Base-by-base conservation (phyloP, 257 asterid genomes). In the Solanum bulbocastanum region DNA sequence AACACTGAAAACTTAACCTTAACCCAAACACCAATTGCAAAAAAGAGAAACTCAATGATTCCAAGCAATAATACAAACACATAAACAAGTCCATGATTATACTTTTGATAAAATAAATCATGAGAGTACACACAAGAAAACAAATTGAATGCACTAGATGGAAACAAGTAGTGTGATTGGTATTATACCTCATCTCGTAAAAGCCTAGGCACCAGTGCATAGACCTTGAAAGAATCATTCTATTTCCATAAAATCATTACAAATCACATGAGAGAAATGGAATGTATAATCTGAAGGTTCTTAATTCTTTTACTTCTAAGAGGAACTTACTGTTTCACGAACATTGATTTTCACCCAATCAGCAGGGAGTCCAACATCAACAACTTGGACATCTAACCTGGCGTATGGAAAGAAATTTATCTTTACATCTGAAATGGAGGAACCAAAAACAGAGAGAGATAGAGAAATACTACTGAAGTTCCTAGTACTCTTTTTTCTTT, bases 331-430 rank as follows among this genome's bases (percentile, higher is more conserved):
- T 88, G 94, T 91, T 94, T 95, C 97, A 88, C 94, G 98, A 60
- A 94, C 91, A 88, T 93, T 96, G 91, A 96, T 93, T 94, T 94
- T 96, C 92, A 96, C 97, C 98, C 98, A 96, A 68, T 96, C 97
- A 88, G 98, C 98, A 36, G 99, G 94, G 78, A 97, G 92, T 40
- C 99, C 99, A 89, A 92, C 92, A 92, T 96, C 99, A 87, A 93
- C 94, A 87, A 96, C 93, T 37, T 98, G 69, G 58, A 96, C 73
- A 46, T 89, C 93, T 90, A 94, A 87, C 89, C 98, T 95, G 89
- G 87, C 69, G 84, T 27, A 72, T 35, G 81, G 46, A 72, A 72
- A 33, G 27, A 8, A 35, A 91, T 74, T 78, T 35, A 44, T 52
- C 10, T 87, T 56, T 30, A 69, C 82, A 78, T 86, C 83, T 74